Conservation (phyloP, 1,284 basidiomycete species). For the Microbotryomycetes sp. region DNA sequence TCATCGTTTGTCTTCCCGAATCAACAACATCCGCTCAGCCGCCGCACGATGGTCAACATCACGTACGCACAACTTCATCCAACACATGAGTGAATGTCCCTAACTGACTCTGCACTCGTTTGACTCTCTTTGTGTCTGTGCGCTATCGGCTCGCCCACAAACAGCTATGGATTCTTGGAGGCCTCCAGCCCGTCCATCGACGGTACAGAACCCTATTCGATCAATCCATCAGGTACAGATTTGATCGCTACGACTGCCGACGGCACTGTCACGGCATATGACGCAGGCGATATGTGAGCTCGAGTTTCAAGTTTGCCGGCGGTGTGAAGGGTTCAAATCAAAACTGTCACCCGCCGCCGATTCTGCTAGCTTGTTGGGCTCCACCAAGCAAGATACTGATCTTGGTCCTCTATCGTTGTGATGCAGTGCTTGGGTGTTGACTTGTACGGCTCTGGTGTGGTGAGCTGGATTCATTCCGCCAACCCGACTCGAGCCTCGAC, state of each 20-base stretch:
- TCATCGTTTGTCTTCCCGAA: too few relatives aligned
- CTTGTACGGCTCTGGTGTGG: conserved; percentile 70
- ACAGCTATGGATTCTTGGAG: conserved; percentile 25
- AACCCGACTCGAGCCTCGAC: too few relatives aligned
- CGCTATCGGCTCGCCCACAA: neutral
- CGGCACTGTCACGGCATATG: conserved; percentile 28
- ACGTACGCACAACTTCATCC: conserved; percentile 11
- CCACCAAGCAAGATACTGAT: conserved; percentile 7
- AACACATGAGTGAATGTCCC: neutral
- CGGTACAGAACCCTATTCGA: conserved; percentile 11
- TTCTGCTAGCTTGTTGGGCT: neutral
- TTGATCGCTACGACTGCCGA: conserved; percentile 32
- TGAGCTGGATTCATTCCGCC: conserved; percentile 41
- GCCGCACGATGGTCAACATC: conserved; percentile 28
- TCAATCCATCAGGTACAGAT: conserved; percentile 31
- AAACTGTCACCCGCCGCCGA: neutral
- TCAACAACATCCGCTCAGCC: too few relatives aligned
- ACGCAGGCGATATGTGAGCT: conserved; percentile 26
- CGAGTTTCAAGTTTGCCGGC: neutral
- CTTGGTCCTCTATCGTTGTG: conserved; percentile 31
- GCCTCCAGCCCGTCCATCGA: conserved; percentile 4
- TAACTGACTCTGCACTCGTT: neutral
- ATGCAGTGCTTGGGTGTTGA: conserved; percentile 51
- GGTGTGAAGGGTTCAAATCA: too few relatives aligned
- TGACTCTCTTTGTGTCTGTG: neutral